Conservation (phyloP, 768 basidiomycete genomes). For the Kwoniella dejecticola region DNA sequence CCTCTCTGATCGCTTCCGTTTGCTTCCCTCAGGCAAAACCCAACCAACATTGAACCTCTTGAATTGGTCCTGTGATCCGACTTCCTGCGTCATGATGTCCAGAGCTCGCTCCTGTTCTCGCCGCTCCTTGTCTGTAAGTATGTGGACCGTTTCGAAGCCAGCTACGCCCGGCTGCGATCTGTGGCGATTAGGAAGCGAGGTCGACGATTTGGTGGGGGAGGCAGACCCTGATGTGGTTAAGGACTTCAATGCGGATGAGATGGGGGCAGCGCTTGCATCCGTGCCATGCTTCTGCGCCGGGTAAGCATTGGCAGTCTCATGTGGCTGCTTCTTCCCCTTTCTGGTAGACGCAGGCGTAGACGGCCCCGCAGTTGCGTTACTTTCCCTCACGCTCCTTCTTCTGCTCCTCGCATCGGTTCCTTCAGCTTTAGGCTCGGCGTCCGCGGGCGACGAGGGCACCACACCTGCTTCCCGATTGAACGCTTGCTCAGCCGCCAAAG, state of each 20-base stretch:
- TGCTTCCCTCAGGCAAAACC: slow-evolving; percentile 76
- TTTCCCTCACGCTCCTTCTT: slow-evolving; percentile 16
- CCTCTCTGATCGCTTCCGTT: slow-evolving; percentile 63
- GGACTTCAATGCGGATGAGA: background rate
- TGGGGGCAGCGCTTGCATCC: background rate
- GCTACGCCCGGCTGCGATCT: slow-evolving; percentile 42
- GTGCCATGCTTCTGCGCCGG: background rate
- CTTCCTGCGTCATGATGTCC: slow-evolving; percentile 65
- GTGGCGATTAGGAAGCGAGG: background rate
- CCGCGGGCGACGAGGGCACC: slow-evolving; percentile 13
- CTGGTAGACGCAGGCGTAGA: background rate
- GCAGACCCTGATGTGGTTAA: slow-evolving; percentile 4
- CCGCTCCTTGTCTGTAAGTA: slow-evolving; percentile 46
- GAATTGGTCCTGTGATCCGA: slow-evolving; percentile 74
- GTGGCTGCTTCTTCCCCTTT: background rate
- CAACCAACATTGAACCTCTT: slow-evolving; percentile 81
- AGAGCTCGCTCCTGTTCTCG: slow-evolving; percentile 36
- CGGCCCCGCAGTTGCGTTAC: slow-evolving; percentile 1
- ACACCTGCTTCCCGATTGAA: slow-evolving; percentile 43
- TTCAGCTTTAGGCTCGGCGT: slow-evolving; percentile 1
- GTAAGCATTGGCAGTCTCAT: background rate
- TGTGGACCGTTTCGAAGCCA: slow-evolving; percentile 36
- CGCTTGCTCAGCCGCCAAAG: slow-evolving; percentile 25
- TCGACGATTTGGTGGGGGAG: background rate
- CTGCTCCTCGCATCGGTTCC: slow-evolving; percentile 12